These are phyloP conservation scores for Solanum appendiculatum DNA, from an alignment of 257 asterid genomes.

Conservation along the genomic window DNA sequence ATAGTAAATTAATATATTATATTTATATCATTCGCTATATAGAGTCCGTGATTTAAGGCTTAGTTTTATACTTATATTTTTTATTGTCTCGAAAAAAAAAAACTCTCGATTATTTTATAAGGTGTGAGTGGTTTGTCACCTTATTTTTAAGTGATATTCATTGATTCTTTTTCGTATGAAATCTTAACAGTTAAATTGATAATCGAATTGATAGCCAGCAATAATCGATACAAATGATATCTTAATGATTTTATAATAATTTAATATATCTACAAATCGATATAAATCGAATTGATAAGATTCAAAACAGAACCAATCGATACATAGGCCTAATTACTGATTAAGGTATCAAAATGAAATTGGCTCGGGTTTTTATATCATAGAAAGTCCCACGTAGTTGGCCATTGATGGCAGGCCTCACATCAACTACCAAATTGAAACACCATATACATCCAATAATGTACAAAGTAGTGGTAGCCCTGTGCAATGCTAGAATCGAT, in stretches of 20 bases:
- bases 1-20: neutral
- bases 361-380: neutral
- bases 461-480: neutral
- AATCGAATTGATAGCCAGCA: too few species aligned
- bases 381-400: neutral
- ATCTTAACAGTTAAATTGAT: neutral
- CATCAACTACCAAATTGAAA: neutral
- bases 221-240: neutral
- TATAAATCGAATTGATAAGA: neutral
- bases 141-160: neutral
- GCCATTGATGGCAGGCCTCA: neutral
- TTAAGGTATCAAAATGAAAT: neutral
- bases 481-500: neutral
- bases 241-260: neutral
- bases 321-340: neutral
- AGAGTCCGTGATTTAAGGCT: neutral
- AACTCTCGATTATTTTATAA: neutral
- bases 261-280: too few species aligned
- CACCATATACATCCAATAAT: neutral
- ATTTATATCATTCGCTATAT: too few species aligned
- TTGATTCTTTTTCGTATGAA: neutral
- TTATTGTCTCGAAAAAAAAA: neutral
- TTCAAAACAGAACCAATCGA: too few species aligned
- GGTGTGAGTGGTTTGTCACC: accelerated
- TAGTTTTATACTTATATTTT: neutral